Evolutionary conservation across 2,329 filamentous ascomycete genomes (phyloP).

Genomic region (Lasiodiplodia citricola): DNA sequence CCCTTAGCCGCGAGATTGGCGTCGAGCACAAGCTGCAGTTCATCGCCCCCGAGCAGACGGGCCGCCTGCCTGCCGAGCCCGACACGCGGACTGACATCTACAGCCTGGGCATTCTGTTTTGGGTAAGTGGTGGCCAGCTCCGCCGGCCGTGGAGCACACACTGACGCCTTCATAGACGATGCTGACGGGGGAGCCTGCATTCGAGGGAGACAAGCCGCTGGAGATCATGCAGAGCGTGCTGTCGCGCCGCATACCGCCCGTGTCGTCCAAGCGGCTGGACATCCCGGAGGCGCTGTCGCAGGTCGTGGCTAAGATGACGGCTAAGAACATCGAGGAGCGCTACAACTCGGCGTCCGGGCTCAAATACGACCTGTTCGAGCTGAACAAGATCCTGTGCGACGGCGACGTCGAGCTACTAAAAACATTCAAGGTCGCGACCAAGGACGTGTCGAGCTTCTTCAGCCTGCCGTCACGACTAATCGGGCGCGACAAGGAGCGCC

Average conservation of each 20-base stretch:
- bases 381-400: slow-evolving; percentile 75
- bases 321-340: slow-evolving; percentile 83
- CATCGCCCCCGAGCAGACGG: slow-evolving; percentile 94
- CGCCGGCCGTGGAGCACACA: too few relatives aligned
- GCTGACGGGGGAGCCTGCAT: slow-evolving; percentile 78
- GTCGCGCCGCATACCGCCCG: slow-evolving; percentile 75
- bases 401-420: slow-evolving; percentile 75
- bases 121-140: slow-evolving; percentile 58
- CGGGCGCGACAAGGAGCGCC: slow-evolving; percentile 74
- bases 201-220: slow-evolving; percentile 78
- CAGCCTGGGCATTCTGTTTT: slow-evolving; percentile 86
- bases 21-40: slow-evolving; percentile 89
- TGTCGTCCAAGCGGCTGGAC: slow-evolving; percentile 79
- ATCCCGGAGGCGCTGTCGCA: slow-evolving; percentile 81
- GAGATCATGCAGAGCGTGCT: slow-evolving; percentile 93
- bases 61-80: slow-evolving; percentile 88
- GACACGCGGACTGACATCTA: slow-evolving; percentile 94
- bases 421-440: slow-evolving; percentile 77
- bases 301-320: slow-evolving; percentile 90
- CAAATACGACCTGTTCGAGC: slow-evolving; percentile 76
- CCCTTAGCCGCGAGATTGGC: slow-evolving; percentile 79
- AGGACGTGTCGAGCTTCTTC: slow-evolving; percentile 91
- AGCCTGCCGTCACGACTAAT: slow-evolving; percentile 82
- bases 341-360: slow-evolving; percentile 90
- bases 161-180: slow-evolving; percentile 46